Conservation (phyloP, 352 stramenopile genomes). For the Lagenidium giganteum region DNA sequence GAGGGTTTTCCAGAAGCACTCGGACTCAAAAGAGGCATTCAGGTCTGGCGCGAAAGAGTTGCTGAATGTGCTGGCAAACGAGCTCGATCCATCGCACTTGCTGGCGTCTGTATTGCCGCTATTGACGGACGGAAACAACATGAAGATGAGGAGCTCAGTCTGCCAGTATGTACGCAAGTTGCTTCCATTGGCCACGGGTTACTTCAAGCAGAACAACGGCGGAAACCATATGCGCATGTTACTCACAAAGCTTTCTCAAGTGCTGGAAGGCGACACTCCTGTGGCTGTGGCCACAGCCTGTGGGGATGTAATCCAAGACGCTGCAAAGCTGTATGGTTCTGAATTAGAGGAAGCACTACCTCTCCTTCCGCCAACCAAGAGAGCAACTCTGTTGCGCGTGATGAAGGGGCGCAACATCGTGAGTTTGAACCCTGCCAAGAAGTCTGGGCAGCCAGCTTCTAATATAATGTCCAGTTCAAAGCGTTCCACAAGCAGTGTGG, state of each 20-base stretch:
- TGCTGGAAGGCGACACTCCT: conserved; percentile 55
- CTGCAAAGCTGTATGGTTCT: conserved; percentile 32
- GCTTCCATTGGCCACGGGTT: conserved; percentile 40
- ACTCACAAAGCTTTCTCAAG: conserved; percentile 60
- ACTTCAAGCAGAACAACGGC: conserved; percentile 58
- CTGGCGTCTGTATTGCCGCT: conserved; percentile 45
- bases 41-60: conserved; percentile 48
- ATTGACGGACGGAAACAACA: conserved; percentile 68
- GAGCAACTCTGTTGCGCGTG: conserved; percentile 39
- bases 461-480: no score
- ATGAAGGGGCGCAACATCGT: conserved; percentile 58
- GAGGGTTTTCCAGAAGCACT: conserved; percentile 67
- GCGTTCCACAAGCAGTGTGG: no score
- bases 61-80: conserved; percentile 44
- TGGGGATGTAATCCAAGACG: conserved; percentile 48
- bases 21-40: conserved; percentile 69
- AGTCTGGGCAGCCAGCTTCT: no score
- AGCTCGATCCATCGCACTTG: conserved; percentile 43
- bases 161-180: conserved; percentile 62
- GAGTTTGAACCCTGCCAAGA: no score
- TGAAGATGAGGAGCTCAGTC: conserved; percentile 70
- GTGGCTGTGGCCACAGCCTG: conserved; percentile 52
- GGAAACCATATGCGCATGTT: conserved; percentile 65
- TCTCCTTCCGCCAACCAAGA: conserved; percentile 53
- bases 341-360: conserved; percentile 54